Base-by-base conservation (phyloP, 2,329 filamentous ascomycete genomes). In the Microdochium trichocladiopsis region DNA sequence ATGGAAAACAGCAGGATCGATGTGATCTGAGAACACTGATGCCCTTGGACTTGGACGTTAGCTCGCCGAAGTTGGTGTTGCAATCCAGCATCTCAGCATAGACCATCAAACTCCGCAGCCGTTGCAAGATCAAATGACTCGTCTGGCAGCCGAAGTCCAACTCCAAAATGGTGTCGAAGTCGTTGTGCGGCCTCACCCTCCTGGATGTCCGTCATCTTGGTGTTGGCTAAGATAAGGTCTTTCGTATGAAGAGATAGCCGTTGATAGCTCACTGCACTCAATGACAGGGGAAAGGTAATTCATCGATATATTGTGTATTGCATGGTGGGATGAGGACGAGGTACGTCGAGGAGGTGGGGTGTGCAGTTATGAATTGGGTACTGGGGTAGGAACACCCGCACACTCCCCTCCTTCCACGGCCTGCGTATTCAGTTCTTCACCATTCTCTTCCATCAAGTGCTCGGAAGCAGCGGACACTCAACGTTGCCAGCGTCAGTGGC, bases 41-140 rank as follows among this genome's bases (percentile, higher is more conserved):
- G 60, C 92, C 93, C 65, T 87, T 88, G 21, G 93, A 93, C 65
- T 84, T 90, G 76, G 81, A 95, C 48, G 76, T 66, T 31, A 96
- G 78, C 52, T 94, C 88, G 6, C 81, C 74, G 22, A 95, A 71
- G 75, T 93, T 93, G 62, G 87, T 84, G 47, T 87, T 95, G 71
- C 91, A 95, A 22, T 88, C 88, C 45, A 95, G 82, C 85, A 95
- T 87, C 74, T 96, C 91, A 56, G 84, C 84, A 75, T 88, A 96
- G 67, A 95, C 80, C 73, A 86, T 87, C 70, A 95, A 79, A 61
- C 87, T 83, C 60, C 90, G 81, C 25, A 95, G 78, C 31, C 89
- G 82, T 51, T 89, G 78, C 10, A 84, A 83, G 63, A 92, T 90
- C 37, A 92, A 75, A 68, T 91, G 87, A 37, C 82, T 84, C 63